Percentiles rank a stretch among this genome's conserved stretches.
Evolutionary conservation across 805 yeast genomes (phyloP).

Genomic region (Pichia nanzhaoensis): DNA sequence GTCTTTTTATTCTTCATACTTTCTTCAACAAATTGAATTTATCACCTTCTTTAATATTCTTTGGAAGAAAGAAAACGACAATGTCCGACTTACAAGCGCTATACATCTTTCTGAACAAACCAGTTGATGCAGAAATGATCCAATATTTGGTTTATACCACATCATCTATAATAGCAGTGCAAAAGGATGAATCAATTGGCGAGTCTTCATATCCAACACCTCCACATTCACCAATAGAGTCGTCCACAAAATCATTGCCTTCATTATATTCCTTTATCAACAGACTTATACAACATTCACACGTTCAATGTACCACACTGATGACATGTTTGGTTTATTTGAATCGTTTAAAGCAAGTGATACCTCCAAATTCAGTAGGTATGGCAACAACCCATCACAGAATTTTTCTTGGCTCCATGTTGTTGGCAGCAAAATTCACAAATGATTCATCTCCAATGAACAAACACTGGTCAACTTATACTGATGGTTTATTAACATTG

Average conservation of each 20-base stretch:
- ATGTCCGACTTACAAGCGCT: slow-evolving; percentile 46
- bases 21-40: not conserved
- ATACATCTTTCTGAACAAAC: slow-evolving; percentile 45
- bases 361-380: slow-evolving; percentile 87
- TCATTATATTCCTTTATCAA: slow-evolving; percentile 61
- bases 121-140: slow-evolving; percentile 54
- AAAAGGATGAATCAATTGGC: not conserved
- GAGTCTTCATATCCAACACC: slow-evolving; percentile 29
- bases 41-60: not conserved
- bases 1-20: not conserved
- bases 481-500: slow-evolving; percentile 72
- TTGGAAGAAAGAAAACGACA: not conserved
- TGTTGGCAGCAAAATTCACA: slow-evolving; percentile 84
- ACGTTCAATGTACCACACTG: slow-evolving; percentile 90
- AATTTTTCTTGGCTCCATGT: slow-evolving; percentile 81
- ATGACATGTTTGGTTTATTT: slow-evolving; percentile 89
- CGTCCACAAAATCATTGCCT: slow-evolving; percentile 28
- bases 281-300: slow-evolving; percentile 67
- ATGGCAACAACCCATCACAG: slow-evolving; percentile 92
- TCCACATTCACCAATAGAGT: slow-evolving; percentile 32
- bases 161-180: slow-evolving; percentile 41
- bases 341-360: slow-evolving; percentile 62
- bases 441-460: slow-evolving; percentile 94
- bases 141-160: slow-evolving; percentile 53
- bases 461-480: slow-evolving; percentile 93